Percentiles rank a stretch among this genome's conserved stretches.
These are phyloP conservation scores for Tilletia caries DNA, from an alignment of 1,284 basidiomycete species.

Conservation along the genomic window DNA sequence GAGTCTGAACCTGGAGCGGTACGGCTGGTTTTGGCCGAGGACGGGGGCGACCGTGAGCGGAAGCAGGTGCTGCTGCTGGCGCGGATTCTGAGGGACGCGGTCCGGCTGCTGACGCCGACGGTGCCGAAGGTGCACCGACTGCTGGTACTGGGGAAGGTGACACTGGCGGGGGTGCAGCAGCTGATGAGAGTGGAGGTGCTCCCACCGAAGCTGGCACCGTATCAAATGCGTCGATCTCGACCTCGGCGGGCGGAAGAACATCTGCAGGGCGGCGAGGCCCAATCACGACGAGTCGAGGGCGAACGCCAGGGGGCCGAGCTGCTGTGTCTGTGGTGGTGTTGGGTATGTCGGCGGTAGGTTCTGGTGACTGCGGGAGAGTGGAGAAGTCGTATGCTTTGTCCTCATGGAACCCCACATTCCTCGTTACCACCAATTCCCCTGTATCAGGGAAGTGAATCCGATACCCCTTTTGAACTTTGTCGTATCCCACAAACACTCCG, in stretches of 20 bases:
- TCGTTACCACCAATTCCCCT: not conserved
- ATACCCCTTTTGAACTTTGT: not conserved
- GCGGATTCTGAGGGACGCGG: not conserved
- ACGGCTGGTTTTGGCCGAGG: too few relatives aligned
- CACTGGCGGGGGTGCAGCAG: not conserved
- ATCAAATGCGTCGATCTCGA: not conserved
- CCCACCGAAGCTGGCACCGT: not conserved
- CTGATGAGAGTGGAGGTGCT: not conserved
- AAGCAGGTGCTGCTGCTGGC: not conserved
- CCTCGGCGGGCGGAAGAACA: not conserved
- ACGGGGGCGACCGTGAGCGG: too few relatives aligned
- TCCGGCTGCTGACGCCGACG: too few relatives aligned
- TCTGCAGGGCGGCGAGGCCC: not conserved
- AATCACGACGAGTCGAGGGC: not conserved
- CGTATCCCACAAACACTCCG: constrained; percentile 1
- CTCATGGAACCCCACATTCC: constrained; percentile 2
- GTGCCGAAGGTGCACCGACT: too few relatives aligned
- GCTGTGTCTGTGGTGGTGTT: too few relatives aligned
- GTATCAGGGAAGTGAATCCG: constrained; percentile 9
- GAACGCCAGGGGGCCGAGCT: not conserved
- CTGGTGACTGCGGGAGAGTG: not conserved
- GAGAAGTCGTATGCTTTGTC: not conserved
- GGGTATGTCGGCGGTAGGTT: too few relatives aligned
- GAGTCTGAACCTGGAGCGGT: not conserved
- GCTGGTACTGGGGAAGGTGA: not conserved